These are phyloP conservation scores for Nigrospora sphaerica DNA, from an alignment of 2,329 filamentous ascomycete genomes.

Conservation along the genomic window DNA sequence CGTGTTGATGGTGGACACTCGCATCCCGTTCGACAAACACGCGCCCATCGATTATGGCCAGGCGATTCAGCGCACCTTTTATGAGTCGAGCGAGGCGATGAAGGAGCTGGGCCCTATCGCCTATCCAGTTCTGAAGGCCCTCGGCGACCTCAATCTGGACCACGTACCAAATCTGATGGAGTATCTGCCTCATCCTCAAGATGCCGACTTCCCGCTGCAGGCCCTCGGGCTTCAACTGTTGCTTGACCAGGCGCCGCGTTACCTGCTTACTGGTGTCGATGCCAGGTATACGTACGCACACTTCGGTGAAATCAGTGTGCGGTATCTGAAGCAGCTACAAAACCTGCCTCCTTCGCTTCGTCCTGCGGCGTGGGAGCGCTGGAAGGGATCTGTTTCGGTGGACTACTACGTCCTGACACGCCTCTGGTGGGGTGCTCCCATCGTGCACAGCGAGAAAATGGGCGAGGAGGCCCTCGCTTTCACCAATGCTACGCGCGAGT, in stretches of 20 bases:
- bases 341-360: conserved; percentile 7
- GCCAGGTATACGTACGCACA: conserved; percentile 16
- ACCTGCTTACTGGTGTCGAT: conserved; percentile 15
- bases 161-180: conserved; percentile 13
- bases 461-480: conserved; percentile 6
- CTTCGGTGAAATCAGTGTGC: conserved; percentile 15
- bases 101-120: background rate
- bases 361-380: conserved; percentile 11
- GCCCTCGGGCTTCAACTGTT: conserved; percentile 18
- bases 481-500: conserved; percentile 13
- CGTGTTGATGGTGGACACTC: too few relatives aligned
- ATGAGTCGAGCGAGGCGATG: background rate
- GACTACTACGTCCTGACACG: conserved; percentile 18
- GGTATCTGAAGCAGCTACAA: conserved; percentile 7
- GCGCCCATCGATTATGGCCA: conserved; percentile 11
- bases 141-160: conserved; percentile 14
- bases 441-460: conserved; percentile 16
- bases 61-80: conserved; percentile 6
- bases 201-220: conserved; percentile 14
- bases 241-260: conserved; percentile 17
- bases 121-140: conserved; percentile 12
- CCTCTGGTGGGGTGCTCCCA: conserved; percentile 14
- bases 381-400: conserved; percentile 9
- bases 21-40: conserved; percentile 6
- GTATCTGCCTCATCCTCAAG: conserved; percentile 14